Percentiles rank a stretch among this genome's conserved stretches.
phyloP scores from a whole-genome alignment of 441 rosid genomes.

The Adansonia gregorii region DNA sequence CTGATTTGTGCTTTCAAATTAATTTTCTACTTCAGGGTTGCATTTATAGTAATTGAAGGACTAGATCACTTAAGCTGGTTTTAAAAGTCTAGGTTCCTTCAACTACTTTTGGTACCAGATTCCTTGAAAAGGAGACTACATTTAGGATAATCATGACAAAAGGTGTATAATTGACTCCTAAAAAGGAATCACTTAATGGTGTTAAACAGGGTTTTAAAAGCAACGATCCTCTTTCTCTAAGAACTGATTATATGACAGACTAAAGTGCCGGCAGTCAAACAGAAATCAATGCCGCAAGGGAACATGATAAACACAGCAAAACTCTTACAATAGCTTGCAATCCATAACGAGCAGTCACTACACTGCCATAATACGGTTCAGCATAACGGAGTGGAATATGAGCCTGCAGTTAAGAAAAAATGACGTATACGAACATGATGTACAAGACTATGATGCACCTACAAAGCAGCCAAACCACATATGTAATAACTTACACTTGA shows the following conservation, averaged over 20 bases:
- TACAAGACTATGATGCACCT: constrained; percentile 21
- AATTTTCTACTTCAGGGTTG: neutral
- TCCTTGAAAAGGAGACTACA: neutral
- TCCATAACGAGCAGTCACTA: constrained; percentile 49
- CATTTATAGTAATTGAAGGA: constrained; percentile 9
- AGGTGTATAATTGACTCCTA: neutral
- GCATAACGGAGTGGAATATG: constrained; percentile 49
- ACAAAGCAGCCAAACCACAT: constrained; percentile 19
- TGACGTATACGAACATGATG: neutral
- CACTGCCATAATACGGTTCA: constrained; percentile 56
- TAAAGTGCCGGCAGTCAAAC: neutral
- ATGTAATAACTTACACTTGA: constrained; percentile 32
- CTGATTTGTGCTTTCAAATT: constrained; percentile 10
- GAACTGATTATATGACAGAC: neutral
- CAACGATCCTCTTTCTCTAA: neutral
- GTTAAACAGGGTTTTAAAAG: constrained; percentile 3
- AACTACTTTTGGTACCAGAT: neutral
- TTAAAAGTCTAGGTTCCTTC: constrained; percentile 10
- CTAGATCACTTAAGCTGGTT: neutral
- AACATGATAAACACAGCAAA: neutral
- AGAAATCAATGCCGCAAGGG: neutral
- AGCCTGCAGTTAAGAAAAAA: constrained; percentile 42
- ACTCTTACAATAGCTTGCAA: constrained; percentile 52
- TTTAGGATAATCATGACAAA: neutral
- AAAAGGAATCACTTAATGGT: neutral